Base-by-base conservation (phyloP, 352 stramenopile genomes). In the Pythium phragmitis region DNA sequence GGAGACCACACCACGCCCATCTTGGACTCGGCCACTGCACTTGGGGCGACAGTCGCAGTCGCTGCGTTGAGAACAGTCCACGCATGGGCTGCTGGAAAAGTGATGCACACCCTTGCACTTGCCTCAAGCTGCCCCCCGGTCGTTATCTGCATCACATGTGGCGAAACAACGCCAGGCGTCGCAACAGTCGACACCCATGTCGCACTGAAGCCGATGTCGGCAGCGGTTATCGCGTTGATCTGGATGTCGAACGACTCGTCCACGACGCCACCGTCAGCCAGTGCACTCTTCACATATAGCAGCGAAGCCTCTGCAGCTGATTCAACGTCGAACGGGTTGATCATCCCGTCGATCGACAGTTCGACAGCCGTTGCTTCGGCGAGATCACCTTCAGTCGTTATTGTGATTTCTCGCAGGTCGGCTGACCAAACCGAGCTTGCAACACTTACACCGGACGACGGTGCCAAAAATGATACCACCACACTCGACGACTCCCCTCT, bases 151-250 rank as follows among this genome's bases (percentile, higher is more conserved):
- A 87, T 39, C 7, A 63, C 69, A 28, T 91, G 82, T 1, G 67
- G 77, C 3, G 79, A 84, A 2, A 70, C 26, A 23, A 91, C 71
- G 12, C 74, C 79, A 21, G 82, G 82, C 8, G 82, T 87, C 4
- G 69, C 19, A 36, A 85, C 57, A 3, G 26, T 49, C 1, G 82
- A 85, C 16, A 34, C 63, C 75, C 74, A 89, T 0, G 67, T 60
- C 3, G 68, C 80, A 23, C 60, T 47, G 2, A 41, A 41, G 7
- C 67, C 33, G 2, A 91, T 50, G 21, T 39, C 23, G 7, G 72
- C 65, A 7, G 67, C 76, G 8, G 59, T 47, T 50, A 89, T 87
- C 3, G 62, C 30, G 46, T 88, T 88, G 3, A 88, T 59, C 2
- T 43, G 17, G 19, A 91, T 71, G 28, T 73, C 36, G 7, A 51